A percentile compares a stretch with the other conserved stretches of the same genome.
Conservation (phyloP, 495 filamentous ascomycete species). For the Trypethelium eluteriae region DNA sequence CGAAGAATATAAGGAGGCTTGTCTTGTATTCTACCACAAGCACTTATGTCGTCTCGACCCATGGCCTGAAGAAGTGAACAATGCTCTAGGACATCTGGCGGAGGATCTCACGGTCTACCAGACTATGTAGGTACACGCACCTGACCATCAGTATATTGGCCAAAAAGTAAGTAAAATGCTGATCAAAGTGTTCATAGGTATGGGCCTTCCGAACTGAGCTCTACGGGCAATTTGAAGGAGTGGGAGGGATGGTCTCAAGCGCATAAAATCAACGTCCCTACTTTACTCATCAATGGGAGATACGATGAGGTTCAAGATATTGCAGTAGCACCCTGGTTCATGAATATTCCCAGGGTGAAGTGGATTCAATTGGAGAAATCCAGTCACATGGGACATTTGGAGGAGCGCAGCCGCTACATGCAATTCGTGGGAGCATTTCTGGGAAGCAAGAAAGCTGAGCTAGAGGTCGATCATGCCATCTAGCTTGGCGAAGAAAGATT, state of each 20-base stretch:
- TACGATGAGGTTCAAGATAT: conserved; percentile 46
- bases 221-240: conserved; percentile 30
- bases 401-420: background rate
- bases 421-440: conserved; percentile 2
- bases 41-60: conserved; percentile 40
- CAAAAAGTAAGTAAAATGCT: conserved; percentile 14
- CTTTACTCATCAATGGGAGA: conserved; percentile 45
- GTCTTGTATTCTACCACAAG: conserved; percentile 36
- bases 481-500: conserved; percentile 1
- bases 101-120: conserved; percentile 40
- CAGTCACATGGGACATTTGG: conserved; percentile 4
- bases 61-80: conserved; percentile 32
- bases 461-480: background rate
- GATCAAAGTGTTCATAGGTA: conserved; percentile 15
- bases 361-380: conserved; percentile 5
- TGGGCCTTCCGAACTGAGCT: conserved; percentile 1
- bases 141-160: conserved; percentile 28
- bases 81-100: conserved; percentile 34
- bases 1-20: conserved; percentile 41
- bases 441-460: conserved; percentile 2
- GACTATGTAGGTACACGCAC: conserved; percentile 45
- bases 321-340: conserved; percentile 40
- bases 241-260: conserved; percentile 34
- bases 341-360: conserved; percentile 22
- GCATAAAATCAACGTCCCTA: conserved; percentile 37